These are phyloP conservation scores for Penicillium sp. DNA, from an alignment of 2,329 filamentous ascomycete species.

Conservation along the genomic window DNA sequence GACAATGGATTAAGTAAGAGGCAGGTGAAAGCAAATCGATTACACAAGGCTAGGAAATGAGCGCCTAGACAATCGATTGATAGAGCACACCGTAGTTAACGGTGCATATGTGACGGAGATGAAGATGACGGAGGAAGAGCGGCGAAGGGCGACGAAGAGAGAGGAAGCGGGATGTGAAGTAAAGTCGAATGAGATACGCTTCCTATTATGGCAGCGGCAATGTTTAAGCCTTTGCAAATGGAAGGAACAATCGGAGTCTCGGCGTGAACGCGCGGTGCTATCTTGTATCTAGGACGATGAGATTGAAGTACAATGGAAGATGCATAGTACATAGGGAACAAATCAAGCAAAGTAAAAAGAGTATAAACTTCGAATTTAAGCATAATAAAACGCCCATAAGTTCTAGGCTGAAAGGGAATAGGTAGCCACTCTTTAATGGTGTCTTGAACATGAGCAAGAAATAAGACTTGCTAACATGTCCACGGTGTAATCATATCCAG, in stretches of 20 bases:
- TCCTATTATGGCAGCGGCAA: neutral
- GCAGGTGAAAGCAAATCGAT: neutral
- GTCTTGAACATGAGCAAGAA: neutral
- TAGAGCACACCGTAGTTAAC: neutral
- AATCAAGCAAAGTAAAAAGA: neutral
- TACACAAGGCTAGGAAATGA: neutral
- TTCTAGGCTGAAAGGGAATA: neutral
- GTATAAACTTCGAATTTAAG: neutral
- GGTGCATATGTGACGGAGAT: neutral
- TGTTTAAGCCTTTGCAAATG: too few relatives aligned
- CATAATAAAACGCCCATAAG: neutral
- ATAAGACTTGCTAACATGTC: neutral
- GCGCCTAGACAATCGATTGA: neutral
- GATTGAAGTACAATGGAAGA: neutral
- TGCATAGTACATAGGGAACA: neutral
- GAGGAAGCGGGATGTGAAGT: neutral
- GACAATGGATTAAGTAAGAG: neutral
- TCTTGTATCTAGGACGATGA: neutral
- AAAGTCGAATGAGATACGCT: neutral
- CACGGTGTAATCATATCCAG: slow-evolving; percentile 3
- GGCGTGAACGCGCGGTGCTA: neutral
- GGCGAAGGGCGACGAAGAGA: neutral
- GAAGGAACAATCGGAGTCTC: neutral
- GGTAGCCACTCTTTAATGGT: neutral
- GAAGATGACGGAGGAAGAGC: neutral